A percentile compares a stretch with the other conserved stretches of the same genome.
phyloP scores from a whole-genome alignment of 1,284 basidiomycete species.

The Tremellales sp. region DNA sequence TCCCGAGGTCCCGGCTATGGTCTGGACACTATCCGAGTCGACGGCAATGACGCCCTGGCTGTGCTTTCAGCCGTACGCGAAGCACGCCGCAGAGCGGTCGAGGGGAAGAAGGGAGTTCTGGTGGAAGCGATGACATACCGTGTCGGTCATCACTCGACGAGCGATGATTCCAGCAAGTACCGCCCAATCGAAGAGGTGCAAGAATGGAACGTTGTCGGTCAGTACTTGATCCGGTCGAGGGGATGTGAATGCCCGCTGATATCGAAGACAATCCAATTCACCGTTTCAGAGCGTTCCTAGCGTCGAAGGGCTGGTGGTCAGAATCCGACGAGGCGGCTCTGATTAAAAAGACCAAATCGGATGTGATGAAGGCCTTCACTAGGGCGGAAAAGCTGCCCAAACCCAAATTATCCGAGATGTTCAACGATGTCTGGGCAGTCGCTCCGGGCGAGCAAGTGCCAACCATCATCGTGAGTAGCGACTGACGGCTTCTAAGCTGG shows the following conservation, averaged over 20 bases:
- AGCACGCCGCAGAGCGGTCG: slow-evolving; percentile 69
- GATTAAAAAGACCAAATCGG: slow-evolving; percentile 63
- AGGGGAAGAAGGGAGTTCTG: slow-evolving; percentile 75
- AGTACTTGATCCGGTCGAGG: slow-evolving; percentile 7
- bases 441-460: slow-evolving; percentile 66
- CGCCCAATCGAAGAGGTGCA: slow-evolving; percentile 78
- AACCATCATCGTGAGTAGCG: slow-evolving; percentile 70
- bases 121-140: slow-evolving; percentile 92
- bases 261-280: slow-evolving; percentile 72
- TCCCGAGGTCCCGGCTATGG: slow-evolving; percentile 91
- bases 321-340: slow-evolving; percentile 67
- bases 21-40: slow-evolving; percentile 82
- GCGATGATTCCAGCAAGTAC: slow-evolving; percentile 90
- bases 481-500: background rate
- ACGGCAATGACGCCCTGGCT: slow-evolving; percentile 89
- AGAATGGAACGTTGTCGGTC: slow-evolving; percentile 68
- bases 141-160: slow-evolving; percentile 91
- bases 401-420: slow-evolving; percentile 69
- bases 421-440: slow-evolving; percentile 68
- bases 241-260: background rate
- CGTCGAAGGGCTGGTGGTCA: slow-evolving; percentile 81
- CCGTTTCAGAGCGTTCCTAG: slow-evolving; percentile 78
- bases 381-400: slow-evolving; percentile 69
- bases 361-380: slow-evolving; percentile 73
- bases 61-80: slow-evolving; percentile 77